Evolutionary conservation across 2,329 filamentous ascomycete species (phyloP).

Genomic region (Sclerotinia trifoliorum): DNA sequence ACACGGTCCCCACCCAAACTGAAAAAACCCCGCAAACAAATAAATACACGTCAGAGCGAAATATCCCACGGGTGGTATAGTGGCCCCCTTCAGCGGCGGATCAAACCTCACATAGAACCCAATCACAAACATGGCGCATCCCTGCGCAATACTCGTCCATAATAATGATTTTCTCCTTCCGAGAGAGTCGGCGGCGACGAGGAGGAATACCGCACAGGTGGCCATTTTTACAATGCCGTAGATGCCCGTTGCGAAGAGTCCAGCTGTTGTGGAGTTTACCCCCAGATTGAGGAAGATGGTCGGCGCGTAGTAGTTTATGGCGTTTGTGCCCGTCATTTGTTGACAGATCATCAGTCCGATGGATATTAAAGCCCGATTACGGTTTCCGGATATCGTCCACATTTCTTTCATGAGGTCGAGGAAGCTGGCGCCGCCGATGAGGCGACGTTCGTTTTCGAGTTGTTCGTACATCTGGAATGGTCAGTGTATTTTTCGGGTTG

Average conservation of each 20-base stretch:
- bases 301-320: conserved; percentile 56
- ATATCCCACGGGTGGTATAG: conserved; percentile 65
- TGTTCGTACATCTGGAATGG: conserved; percentile 43
- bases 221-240: conserved; percentile 71
- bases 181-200: conserved; percentile 67
- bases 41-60: conserved; percentile 70
- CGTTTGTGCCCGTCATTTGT: conserved; percentile 60
- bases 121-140: conserved; percentile 64
- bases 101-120: conserved; percentile 67
- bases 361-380: conserved; percentile 63
- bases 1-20: conserved; percentile 67
- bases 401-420: conserved; percentile 60
- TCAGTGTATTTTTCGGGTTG: neutral
- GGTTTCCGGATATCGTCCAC: conserved; percentile 56
- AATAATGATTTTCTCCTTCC: conserved; percentile 57
- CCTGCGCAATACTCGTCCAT: conserved; percentile 64
- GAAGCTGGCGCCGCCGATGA: conserved; percentile 50
- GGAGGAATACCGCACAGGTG: conserved; percentile 61
- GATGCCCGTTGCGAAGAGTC: conserved; percentile 70
- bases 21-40: conserved; percentile 68
- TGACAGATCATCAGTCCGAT: conserved; percentile 61
- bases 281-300: conserved; percentile 67
- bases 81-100: conserved; percentile 52
- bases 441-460: conserved; percentile 49
- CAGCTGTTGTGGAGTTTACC: conserved; percentile 53